Conservation (phyloP, 1,139 yeast genomes). For the Geotrichum macrosporum region DNA sequence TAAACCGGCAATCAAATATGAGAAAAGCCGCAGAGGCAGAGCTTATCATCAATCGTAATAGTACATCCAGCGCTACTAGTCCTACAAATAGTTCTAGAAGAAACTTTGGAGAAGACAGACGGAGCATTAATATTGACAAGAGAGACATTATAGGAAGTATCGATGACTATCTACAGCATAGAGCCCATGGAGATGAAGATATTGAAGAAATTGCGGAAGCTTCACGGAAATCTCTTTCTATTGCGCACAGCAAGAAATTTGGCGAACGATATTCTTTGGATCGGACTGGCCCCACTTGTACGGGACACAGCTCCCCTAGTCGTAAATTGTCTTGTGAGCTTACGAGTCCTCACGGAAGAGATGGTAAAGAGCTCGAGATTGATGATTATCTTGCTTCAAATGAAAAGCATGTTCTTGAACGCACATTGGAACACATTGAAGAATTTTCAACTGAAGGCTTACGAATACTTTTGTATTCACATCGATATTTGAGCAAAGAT, state of each 20-base stretch:
- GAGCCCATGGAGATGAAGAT: conserved; percentile 50
- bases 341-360: background rate
- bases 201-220: conserved; percentile 54
- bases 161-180: conserved; percentile 51
- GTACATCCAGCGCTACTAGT: conserved; percentile 34
- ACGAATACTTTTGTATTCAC: conserved; percentile 80
- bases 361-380: conserved; percentile 38
- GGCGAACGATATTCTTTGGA: conserved; percentile 47
- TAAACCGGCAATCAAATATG: conserved; percentile 53
- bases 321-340: background rate
- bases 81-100: conserved; percentile 8
- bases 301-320: background rate
- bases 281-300: background rate
- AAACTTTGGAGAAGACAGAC: conserved; percentile 24
- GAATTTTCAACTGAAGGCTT: conserved; percentile 93
- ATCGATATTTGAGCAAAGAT: conserved; percentile 57
- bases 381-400: conserved; percentile 61
- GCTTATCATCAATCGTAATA: conserved; percentile 47
- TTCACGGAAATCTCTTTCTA: conserved; percentile 59
- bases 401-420: conserved; percentile 73
- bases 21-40: conserved; percentile 82
- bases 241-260: conserved; percentile 49
- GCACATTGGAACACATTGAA: conserved; percentile 83
- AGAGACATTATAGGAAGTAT: conserved; percentile 37
- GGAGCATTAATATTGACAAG: conserved; percentile 31